Evolutionary conservation across 768 basidiomycete genomes (phyloP), one percentile per base, ranked within the genome.

Genomic region (Phylloporus sp.): DNA sequence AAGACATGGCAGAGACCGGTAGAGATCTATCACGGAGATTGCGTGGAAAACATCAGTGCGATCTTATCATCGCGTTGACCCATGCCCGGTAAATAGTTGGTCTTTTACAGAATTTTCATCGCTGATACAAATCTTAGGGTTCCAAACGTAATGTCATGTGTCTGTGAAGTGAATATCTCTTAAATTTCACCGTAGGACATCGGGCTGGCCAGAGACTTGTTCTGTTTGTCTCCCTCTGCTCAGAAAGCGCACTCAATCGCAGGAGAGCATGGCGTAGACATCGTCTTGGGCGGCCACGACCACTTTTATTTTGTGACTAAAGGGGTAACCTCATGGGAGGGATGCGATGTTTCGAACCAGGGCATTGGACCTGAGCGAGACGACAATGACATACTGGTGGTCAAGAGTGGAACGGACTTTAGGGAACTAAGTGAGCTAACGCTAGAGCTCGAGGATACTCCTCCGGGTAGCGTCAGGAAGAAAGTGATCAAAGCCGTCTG

Each of bases 341-440:
- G 75, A 49, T 85, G 82, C 53, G 80, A 90, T 54, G 61, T 75
- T 20, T 69, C 65, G 4, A 58, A 75, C 39, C 64, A 72, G 5
- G 75, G 79, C 26, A 76, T 86, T 13, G 91, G 87, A 24, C 82
- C 82, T 6, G 86, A 91, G 58, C 73, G 70, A 16, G 89, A 91
- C 58, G 62, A 79, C 2, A 87, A 88, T 3, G 83, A 88, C 45
- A 73, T 88, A 26, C 72, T 91, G 20, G 75, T 88, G n/a, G 73
- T 93, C 54, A 95, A 95, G 69, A 92, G 89, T 61, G 92, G 92
- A 9, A 88, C 85, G 3, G 91, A 95, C 70, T 95, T 95, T 63
- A 80, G 88, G 32, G 91, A 95, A 55, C 71, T 95, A 29, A 91
- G 88, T 47, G 88, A 90, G 54, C 71, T 93, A 39, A 73, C 68